Evolutionary conservation across 2,329 filamentous ascomycete species (phyloP), one percentile per base, ranked within the genome.

Genomic region (Colletotrichum chrysophilum): DNA sequence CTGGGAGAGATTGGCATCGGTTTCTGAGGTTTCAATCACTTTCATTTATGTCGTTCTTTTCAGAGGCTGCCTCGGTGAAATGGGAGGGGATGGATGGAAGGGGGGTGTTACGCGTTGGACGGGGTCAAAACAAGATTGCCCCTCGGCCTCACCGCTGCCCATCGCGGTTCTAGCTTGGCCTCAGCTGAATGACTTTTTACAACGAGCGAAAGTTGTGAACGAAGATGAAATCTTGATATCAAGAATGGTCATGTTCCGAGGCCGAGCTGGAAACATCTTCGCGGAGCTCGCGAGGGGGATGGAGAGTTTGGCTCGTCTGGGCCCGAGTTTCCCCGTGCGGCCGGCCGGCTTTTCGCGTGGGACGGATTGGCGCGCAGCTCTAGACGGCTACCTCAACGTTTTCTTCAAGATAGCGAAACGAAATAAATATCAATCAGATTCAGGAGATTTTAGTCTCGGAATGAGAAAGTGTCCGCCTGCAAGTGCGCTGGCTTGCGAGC

Each of bases 241-340:
- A 21, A 52, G 10, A 13, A 52, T 21, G 43, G 2, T 21, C 43
- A 52, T 7, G 38, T 52, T 21, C 13, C n/a, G 10, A 52, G n/a
- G 43, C 43, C n/a, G n/a, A 52, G 10, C 16, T 52, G 43, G 43
- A 21, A 21, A 12, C 43, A 21, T 0, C 10, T 52, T 52, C 43
- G 10, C 10, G 61, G 61, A 62, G 32, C n/a, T 34, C 8, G 30
- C 10, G 13, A 64, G 34, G n/a, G 61, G 32, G 34, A 18, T 64
- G 24, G 48, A 66, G 38, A 56, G 65, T 55, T 55, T 36, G 38
- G 26, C 16, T 26, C 30, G 43, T 48, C 28, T 28, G 18, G 13
- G 28, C 65, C 65, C 65, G 36, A 48, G 48, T 34, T 67, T 56
- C 65, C 65, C 48, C 43, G 16, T 18, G 38, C 26, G 26, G 65